Evolutionary conservation across 2,329 filamentous ascomycete species (phyloP).

Genomic region (Canariomyces notabilis): DNA sequence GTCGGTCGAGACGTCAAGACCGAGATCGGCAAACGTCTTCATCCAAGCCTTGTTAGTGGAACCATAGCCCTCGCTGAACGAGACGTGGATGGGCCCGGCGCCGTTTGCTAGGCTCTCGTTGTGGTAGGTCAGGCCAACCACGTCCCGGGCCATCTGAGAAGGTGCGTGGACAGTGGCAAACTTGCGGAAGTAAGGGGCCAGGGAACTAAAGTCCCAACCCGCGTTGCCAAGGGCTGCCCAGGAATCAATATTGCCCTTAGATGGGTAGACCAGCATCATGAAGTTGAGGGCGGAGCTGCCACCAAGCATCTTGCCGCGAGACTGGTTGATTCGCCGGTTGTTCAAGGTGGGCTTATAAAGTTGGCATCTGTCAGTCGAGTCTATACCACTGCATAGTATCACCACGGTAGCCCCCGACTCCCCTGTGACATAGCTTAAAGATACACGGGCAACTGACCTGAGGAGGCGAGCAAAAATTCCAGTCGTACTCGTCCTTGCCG

Average conservation of each 20-base stretch:
- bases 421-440: too few species aligned
- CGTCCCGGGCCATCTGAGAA: slow-evolving; percentile 25
- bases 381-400: too few species aligned
- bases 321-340: slow-evolving; percentile 29
- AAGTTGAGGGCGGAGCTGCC: slow-evolving; percentile 30
- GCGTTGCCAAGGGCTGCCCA: slow-evolving; percentile 28
- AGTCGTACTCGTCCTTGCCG: slow-evolving; percentile 36
- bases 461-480: slow-evolving; percentile 35
- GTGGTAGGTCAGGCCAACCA: slow-evolving; percentile 30
- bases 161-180: slow-evolving; percentile 31
- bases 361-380: neutral
- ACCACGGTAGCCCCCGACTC: too few species aligned
- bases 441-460: slow-evolving; percentile 26
- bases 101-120: slow-evolving; percentile 29
- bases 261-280: slow-evolving; percentile 27
- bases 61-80: slow-evolving; percentile 32
- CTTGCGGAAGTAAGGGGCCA: slow-evolving; percentile 33
- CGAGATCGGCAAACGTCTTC: slow-evolving; percentile 32
- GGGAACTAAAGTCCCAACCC: slow-evolving; percentile 25
- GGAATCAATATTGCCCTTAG: slow-evolving; percentile 25
- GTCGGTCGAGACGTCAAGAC: slow-evolving; percentile 31
- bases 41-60: slow-evolving; percentile 34
- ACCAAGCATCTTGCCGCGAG: slow-evolving; percentile 32
- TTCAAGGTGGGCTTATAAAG: slow-evolving; percentile 22
- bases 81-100: slow-evolving; percentile 35